A percentile compares a stretch with the other conserved stretches of the same genome.
Conservation (phyloP, 331 rosid species). For the Malus hybrid region DNA sequence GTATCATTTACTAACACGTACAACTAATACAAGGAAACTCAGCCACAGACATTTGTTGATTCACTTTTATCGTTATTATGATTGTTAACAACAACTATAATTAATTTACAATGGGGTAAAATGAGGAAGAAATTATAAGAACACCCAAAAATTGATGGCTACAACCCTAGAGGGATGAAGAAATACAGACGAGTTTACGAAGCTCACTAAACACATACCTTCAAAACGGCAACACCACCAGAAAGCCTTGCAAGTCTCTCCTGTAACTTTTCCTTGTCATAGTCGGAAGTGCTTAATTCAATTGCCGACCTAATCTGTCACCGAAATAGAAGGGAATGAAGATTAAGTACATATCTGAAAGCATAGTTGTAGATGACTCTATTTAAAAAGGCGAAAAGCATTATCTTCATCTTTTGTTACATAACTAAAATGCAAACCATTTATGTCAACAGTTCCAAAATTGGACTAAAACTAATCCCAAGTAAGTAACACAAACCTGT, state of each 20-base stretch:
- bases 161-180: background rate
- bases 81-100: too few relatives aligned
- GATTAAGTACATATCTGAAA: background rate
- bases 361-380: background rate
- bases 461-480: background rate
- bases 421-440: background rate
- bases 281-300: slow-evolving; percentile 81
- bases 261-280: slow-evolving; percentile 89
- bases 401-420: background rate
- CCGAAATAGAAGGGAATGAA: background rate
- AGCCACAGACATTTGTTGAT: too few relatives aligned
- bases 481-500: slow-evolving; percentile 45
- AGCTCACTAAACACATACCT: slow-evolving; percentile 31
- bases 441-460: background rate
- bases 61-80: too few relatives aligned
- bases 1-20: too few relatives aligned
- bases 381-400: background rate
- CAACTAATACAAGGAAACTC: too few relatives aligned
- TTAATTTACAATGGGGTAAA: too few relatives aligned
- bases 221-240: slow-evolving; percentile 93
- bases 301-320: slow-evolving; percentile 71
- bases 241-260: slow-evolving; percentile 93
- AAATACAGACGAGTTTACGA: background rate
- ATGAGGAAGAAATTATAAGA: too few relatives aligned
- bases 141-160: too few relatives aligned